Evolutionary conservation across 257 asterid genomes (phyloP).

Genomic region (Marsdenia floribunda): DNA sequence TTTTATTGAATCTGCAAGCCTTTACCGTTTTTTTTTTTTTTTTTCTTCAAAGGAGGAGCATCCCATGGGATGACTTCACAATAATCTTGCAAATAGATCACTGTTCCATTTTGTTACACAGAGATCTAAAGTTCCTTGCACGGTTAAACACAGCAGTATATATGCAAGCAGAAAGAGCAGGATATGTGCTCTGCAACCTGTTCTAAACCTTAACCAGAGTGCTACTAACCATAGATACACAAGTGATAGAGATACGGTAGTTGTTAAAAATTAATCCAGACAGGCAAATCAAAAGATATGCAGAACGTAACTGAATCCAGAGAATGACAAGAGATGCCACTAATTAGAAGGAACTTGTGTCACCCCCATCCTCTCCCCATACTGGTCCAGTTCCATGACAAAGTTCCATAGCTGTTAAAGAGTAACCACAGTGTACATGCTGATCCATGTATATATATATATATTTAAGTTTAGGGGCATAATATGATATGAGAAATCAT

Average conservation of each 20-base stretch:
- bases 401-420: background rate
- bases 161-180: no score
- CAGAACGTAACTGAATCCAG: background rate
- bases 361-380: background rate
- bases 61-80: background rate
- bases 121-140: background rate
- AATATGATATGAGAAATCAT: background rate
- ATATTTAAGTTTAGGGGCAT: background rate
- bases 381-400: background rate
- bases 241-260: background rate
- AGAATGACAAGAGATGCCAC: background rate
- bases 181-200: background rate
- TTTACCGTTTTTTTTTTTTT: no score
- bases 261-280: background rate
- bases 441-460: no score
- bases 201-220: background rate
- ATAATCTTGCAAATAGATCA: no score
- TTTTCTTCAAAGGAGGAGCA: no score
- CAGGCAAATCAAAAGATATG: background rate
- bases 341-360: no score
- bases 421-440: background rate
- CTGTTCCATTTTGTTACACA: background rate
- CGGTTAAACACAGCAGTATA: no score
- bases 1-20: no score
- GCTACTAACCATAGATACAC: background rate